A percentile compares a stretch with the other conserved stretches of the same genome.
phyloP scores from a whole-genome alignment of 202 grass and related monocot genomes.

The Schoenoplectus tabernaemontani region DNA sequence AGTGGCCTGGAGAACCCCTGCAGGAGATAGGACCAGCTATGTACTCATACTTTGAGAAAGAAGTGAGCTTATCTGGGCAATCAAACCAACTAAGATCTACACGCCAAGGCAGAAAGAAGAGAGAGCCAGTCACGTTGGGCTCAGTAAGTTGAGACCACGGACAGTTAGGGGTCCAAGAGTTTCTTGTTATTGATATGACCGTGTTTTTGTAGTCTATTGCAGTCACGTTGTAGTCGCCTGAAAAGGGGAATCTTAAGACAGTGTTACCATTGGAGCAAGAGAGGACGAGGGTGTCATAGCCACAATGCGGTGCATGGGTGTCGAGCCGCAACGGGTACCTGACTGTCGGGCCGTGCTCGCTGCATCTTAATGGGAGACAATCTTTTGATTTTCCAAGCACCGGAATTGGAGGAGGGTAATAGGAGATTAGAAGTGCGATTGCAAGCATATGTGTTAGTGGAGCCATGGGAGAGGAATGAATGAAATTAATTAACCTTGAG shows the following conservation, averaged over 20 bases:
- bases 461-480: background rate
- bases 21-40: conserved; percentile 29
- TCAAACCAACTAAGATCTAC: accelerated
- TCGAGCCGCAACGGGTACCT: conserved; percentile 33
- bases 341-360: background rate
- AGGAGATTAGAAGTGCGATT: background rate
- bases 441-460: background rate
- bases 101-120: background rate
- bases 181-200: background rate
- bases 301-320: conserved; percentile 6
- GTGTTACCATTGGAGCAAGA: conserved; percentile 19
- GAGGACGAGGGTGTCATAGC: conserved; percentile 27
- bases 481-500: background rate
- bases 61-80: background rate
- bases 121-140: conserved; percentile 20
- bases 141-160: background rate
- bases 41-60: background rate
- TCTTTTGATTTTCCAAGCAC: conserved; percentile 6
- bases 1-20: background rate
- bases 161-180: conserved; percentile 12
- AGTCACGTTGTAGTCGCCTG: conserved; percentile 23
- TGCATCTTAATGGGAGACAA: conserved; percentile 18
- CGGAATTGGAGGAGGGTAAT: background rate
- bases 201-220: background rate
- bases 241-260: conserved; percentile 16